Evolutionary conservation across 2,329 filamentous ascomycete species (phyloP).

Genomic region (Purpureocillium lavendulum): DNA sequence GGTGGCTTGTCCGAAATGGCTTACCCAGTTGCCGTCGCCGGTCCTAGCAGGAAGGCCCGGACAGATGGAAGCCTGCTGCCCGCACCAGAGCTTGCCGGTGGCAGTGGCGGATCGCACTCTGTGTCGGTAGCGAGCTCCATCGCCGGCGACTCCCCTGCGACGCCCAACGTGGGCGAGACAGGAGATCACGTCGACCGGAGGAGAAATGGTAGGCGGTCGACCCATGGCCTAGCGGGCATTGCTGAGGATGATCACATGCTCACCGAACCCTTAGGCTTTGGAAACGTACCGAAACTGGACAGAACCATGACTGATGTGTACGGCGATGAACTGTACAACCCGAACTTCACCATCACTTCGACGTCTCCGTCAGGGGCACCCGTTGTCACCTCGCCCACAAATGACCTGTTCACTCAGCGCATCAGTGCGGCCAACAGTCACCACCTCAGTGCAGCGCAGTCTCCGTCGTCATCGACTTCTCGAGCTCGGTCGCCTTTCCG

Average conservation of each 20-base stretch:
- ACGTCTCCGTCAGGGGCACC: slow-evolving; percentile 40
- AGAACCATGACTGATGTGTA: slow-evolving; percentile 82
- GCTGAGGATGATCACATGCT: slow-evolving; percentile 25
- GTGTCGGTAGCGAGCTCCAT: slow-evolving; percentile 50
- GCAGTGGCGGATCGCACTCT: slow-evolving; percentile 37
- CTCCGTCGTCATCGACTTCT: slow-evolving; percentile 36
- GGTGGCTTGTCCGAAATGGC: slow-evolving; percentile 27
- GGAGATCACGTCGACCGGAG: slow-evolving; percentile 36
- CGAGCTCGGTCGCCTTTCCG: slow-evolving; percentile 78
- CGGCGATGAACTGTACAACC: slow-evolving; percentile 77
- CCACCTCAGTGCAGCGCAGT: slow-evolving; percentile 52
- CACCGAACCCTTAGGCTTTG: slow-evolving; percentile 34
- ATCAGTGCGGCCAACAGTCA: slow-evolving; percentile 73
- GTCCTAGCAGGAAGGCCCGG: slow-evolving; percentile 25
- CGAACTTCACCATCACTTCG: slow-evolving; percentile 52
- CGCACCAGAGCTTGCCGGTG: slow-evolving; percentile 34
- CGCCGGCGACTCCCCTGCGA: slow-evolving; percentile 51
- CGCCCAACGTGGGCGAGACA: slow-evolving; percentile 41
- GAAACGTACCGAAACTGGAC: slow-evolving; percentile 65
- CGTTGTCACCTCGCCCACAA: slow-evolving; percentile 37
- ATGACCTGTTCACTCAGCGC: slow-evolving; percentile 63
- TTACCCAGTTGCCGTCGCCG: slow-evolving; percentile 31
- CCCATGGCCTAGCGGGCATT: background rate
- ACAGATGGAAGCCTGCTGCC: slow-evolving; percentile 34
- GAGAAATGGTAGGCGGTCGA: slow-evolving; percentile 42